Percentiles rank a stretch among this genome's conserved stretches.
Conservation (phyloP, 2,329 filamentous ascomycete genomes). For the Tolypocladium amazonense region DNA sequence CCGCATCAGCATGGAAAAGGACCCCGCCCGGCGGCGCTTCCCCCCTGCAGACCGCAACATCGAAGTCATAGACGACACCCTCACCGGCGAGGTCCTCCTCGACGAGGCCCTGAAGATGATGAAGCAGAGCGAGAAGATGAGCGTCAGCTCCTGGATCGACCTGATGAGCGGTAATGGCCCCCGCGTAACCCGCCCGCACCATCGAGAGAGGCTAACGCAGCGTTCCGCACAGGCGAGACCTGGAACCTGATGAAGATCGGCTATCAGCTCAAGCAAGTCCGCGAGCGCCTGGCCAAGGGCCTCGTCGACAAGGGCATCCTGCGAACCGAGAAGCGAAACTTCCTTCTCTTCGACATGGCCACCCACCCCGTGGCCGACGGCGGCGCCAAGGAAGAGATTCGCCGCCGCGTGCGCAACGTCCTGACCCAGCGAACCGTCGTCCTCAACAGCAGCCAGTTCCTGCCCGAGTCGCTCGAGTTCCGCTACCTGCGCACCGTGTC, state of each 20-base stretch:
- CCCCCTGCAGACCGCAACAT: slow-evolving; percentile 88
- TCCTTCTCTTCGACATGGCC: slow-evolving; percentile 98
- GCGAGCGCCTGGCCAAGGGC: slow-evolving; percentile 92
- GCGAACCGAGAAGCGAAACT: slow-evolving; percentile 97
- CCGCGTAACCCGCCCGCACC: neutral
- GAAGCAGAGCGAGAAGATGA: slow-evolving; percentile 99
- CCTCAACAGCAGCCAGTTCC: slow-evolving; percentile 73
- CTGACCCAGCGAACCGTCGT: slow-evolving; percentile 92
- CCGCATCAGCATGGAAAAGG: slow-evolving; percentile 97
- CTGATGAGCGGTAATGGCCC: slow-evolving; percentile 75
- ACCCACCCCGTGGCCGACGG: slow-evolving; percentile 95
- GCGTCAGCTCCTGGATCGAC: slow-evolving; percentile 97
- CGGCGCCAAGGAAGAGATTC: slow-evolving; percentile 94
- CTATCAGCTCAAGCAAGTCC: slow-evolving; percentile 98
- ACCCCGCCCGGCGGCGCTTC: slow-evolving; percentile 82
- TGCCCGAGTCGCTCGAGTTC: slow-evolving; percentile 91
- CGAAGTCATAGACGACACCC: slow-evolving; percentile 91
- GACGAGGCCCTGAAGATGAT: slow-evolving; percentile 99
- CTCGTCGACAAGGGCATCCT: slow-evolving; percentile 98
- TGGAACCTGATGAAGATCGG: slow-evolving; percentile 99
- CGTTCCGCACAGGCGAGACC: slow-evolving; percentile 65
- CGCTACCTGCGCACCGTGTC: slow-evolving; percentile 82
- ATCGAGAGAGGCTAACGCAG: neutral
- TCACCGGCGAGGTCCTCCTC: slow-evolving; percentile 92
- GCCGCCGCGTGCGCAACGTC: slow-evolving; percentile 82